Evolutionary conservation across 2,329 filamentous ascomycete genomes (phyloP).

Genomic region (Amauroascus verrucosus): DNA sequence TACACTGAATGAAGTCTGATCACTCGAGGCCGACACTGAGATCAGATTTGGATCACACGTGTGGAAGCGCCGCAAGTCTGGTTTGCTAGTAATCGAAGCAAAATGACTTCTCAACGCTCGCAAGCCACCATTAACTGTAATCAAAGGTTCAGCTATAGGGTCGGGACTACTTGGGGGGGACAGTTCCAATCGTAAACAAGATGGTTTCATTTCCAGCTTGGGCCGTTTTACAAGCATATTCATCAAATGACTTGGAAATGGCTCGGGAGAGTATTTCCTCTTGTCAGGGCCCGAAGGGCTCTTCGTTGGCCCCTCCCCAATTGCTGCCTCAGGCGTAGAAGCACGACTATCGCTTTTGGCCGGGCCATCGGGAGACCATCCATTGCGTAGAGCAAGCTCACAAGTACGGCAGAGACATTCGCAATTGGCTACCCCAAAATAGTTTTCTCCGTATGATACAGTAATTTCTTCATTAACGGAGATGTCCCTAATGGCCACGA

Average conservation of each 20-base stretch:
- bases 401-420: constrained; percentile 89
- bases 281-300: constrained; percentile 1
- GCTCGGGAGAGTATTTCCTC: constrained; percentile 12
- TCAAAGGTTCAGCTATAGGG: constrained; percentile 11
- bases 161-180: constrained; percentile 21
- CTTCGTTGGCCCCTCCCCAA: neutral
- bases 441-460: constrained; percentile 88
- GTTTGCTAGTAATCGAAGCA: neutral
- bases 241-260: neutral
- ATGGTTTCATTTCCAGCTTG: constrained; percentile 10
- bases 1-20: neutral
- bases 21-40: constrained; percentile 3
- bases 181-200: constrained; percentile 28
- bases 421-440: constrained; percentile 90
- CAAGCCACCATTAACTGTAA: constrained; percentile 4
- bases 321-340: neutral
- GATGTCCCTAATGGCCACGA: constrained; percentile 74
- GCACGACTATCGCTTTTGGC: neutral
- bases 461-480: constrained; percentile 88
- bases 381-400: constrained; percentile 64
- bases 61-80: constrained; percentile 21
- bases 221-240: constrained; percentile 4
- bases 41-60: constrained; percentile 15
- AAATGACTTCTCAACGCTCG: neutral
- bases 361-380: constrained; percentile 53